Evolutionary conservation across 441 rosid genomes (phyloP).

Genomic region (Corymbia calophylla): DNA sequence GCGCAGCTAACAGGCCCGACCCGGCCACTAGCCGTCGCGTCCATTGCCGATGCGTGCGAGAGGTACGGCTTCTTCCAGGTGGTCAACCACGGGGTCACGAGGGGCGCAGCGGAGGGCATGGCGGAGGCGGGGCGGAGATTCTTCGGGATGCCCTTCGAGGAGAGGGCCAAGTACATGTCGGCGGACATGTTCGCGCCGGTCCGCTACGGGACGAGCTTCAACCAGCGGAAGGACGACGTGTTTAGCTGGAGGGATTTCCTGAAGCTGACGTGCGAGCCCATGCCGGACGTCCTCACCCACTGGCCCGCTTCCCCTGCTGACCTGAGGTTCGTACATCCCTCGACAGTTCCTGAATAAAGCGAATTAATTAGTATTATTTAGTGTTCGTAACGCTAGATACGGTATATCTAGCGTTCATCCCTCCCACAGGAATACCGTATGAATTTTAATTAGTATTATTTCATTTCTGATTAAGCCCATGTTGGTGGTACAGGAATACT

Average conservation of each 20-base stretch:
- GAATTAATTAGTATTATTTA: no score
- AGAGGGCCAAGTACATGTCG: slow-evolving; percentile 70
- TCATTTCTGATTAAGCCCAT: neutral
- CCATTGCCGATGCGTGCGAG: neutral
- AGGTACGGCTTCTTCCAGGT: slow-evolving; percentile 28
- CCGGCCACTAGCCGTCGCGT: neutral
- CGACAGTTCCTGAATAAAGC: neutral
- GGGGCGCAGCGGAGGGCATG: slow-evolving; percentile 36
- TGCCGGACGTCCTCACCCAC: slow-evolving; percentile 42
- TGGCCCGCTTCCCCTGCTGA: slow-evolving; percentile 84
- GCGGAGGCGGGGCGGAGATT: slow-evolving; percentile 49
- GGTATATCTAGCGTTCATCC: no score
- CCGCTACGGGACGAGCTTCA: slow-evolving; percentile 81
- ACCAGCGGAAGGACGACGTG: slow-evolving; percentile 63
- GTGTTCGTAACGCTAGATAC: no score
- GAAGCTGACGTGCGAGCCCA: slow-evolving; percentile 58
- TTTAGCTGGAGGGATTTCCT: slow-evolving; percentile 89
- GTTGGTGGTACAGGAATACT: neutral
- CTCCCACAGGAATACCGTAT: neutral
- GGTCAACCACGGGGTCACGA: slow-evolving; percentile 59
- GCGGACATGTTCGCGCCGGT: slow-evolving; percentile 57
- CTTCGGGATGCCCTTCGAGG: slow-evolving; percentile 63
- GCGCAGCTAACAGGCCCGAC: neutral
- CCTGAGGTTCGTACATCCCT: slow-evolving; percentile 32
- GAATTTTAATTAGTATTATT: neutral